Percentiles rank a stretch among this genome's conserved stretches.
These are phyloP conservation scores for Verticillium dahliae DNA, from an alignment of 2,329 filamentous ascomycete genomes.

Conservation along the genomic window DNA sequence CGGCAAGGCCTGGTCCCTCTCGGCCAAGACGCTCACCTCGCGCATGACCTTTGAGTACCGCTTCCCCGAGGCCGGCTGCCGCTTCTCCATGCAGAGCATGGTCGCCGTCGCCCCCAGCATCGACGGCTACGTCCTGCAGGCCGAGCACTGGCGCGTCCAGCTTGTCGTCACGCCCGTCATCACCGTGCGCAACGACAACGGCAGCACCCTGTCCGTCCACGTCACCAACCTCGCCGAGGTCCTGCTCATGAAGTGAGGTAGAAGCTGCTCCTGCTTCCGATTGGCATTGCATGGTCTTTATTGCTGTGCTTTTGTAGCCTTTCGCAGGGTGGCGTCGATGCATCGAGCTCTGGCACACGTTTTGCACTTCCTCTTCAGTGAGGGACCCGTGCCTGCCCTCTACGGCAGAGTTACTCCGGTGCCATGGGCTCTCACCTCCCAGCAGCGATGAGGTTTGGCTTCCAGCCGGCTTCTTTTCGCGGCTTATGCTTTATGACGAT, in stretches of 20 bases:
- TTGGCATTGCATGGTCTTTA: no score
- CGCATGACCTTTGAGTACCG: slow-evolving; percentile 37
- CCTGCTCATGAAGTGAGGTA: slow-evolving; percentile 36
- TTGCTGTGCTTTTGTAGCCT: no score
- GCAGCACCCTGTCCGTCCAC: slow-evolving; percentile 34
- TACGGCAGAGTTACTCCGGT: no score
- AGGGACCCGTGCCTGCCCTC: no score
- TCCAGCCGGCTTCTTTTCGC: background rate
- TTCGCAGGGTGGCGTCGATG: no score
- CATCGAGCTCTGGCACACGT: no score
- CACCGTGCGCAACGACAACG: slow-evolving; percentile 46
- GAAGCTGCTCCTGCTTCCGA: slow-evolving; percentile 1
- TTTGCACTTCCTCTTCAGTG: no score
- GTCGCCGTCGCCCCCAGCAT: slow-evolving; percentile 33
- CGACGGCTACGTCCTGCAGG: slow-evolving; percentile 37
- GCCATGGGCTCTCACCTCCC: no score
- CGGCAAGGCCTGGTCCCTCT: slow-evolving; percentile 35
- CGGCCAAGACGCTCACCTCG: slow-evolving; percentile 38
- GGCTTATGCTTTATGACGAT: background rate
- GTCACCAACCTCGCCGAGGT: slow-evolving; percentile 40
- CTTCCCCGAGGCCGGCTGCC: slow-evolving; percentile 43
- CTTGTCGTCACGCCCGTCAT: slow-evolving; percentile 48
- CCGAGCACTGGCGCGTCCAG: slow-evolving; percentile 44
- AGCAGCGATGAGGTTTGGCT: no score
- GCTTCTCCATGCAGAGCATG: slow-evolving; percentile 43